Percentiles rank a stretch among this genome's conserved stretches.
These are phyloP conservation scores for Castanospermum australe DNA, from an alignment of 306 rosid genomes.

Conservation along the genomic window DNA sequence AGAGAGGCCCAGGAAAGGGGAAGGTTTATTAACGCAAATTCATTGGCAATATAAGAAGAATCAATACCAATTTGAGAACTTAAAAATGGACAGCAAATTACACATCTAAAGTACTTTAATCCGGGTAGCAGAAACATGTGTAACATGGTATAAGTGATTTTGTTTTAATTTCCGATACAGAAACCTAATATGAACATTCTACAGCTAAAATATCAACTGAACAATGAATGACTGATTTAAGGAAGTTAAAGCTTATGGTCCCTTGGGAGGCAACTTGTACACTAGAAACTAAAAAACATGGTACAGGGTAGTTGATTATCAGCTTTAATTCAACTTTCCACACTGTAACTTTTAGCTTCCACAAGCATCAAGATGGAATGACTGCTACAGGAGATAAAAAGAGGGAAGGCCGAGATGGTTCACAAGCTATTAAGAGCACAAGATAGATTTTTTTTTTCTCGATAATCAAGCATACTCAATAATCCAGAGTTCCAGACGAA, in stretches of 20 bases:
- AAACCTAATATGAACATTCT: background rate
- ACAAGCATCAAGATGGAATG: background rate
- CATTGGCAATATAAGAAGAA: background rate
- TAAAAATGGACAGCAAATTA: background rate
- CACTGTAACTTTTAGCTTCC: too few species aligned
- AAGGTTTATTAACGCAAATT: background rate
- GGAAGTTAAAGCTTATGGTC: background rate
- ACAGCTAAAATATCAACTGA: background rate
- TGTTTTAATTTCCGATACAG: background rate
- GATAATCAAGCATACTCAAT: background rate
- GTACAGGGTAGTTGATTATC: background rate
- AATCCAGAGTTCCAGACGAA: conserved; percentile 11
- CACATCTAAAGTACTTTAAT: background rate
- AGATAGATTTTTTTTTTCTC: background rate
- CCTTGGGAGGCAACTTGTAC: background rate
- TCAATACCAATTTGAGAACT: background rate
- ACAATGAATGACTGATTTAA: background rate
- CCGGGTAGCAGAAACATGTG: background rate
- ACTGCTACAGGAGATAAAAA: background rate
- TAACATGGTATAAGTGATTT: background rate
- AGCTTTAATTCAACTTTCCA: too few species aligned
- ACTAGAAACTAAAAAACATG: background rate
- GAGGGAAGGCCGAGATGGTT: background rate
- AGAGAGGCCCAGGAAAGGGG: background rate
- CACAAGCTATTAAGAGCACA: background rate